Conservation (phyloP, 2,329 filamentous ascomycete genomes). For the Xylariaceae sp. region DNA sequence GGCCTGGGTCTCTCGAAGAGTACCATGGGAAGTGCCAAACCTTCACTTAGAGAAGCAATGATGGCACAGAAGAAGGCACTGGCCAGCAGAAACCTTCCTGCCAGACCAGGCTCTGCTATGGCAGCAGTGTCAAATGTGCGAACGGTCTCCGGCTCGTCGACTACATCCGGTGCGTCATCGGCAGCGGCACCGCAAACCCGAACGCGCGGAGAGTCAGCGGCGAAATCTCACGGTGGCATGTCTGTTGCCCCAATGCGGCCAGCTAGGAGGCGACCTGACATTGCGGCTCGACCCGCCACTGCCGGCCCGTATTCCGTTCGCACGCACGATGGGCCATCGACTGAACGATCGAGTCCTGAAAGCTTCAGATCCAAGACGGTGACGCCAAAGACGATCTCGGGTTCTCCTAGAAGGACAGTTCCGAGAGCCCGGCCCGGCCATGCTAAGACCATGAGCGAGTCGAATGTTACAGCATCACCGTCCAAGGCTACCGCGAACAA, state of each 20-base stretch:
- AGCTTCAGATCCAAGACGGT: conserved; percentile 40
- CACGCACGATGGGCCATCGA: conserved; percentile 40
- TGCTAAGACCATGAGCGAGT: conserved; percentile 46
- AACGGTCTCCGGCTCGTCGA: conserved; percentile 34
- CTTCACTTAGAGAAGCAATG: conserved; percentile 77
- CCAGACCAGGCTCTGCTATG: conserved; percentile 61
- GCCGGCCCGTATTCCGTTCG: conserved; percentile 63
- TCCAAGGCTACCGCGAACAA: conserved; percentile 30
- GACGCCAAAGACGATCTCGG: conserved; percentile 47
- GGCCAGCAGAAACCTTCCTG: conserved; percentile 47
- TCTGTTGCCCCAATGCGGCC: conserved; percentile 62
- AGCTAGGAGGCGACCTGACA: conserved; percentile 52
- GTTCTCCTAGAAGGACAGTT: conserved; percentile 48
- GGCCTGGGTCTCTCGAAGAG: conserved; percentile 61
- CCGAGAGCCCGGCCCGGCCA: conserved; percentile 45
- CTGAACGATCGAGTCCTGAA: conserved; percentile 43
- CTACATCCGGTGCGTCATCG: conserved; percentile 27
- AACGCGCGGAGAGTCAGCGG: conserved; percentile 37
- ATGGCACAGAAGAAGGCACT: conserved; percentile 71
- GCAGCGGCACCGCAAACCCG: conserved; percentile 32
- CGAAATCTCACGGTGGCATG: conserved; percentile 51
- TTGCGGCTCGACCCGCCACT: conserved; percentile 56
- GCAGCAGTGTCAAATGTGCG: conserved; percentile 51
- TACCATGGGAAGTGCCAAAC: conserved; percentile 53
- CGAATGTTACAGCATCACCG: conserved; percentile 44